phyloP scores from a whole-genome alignment of 495 filamentous ascomycete species.

The Neurospora sp. region DNA sequence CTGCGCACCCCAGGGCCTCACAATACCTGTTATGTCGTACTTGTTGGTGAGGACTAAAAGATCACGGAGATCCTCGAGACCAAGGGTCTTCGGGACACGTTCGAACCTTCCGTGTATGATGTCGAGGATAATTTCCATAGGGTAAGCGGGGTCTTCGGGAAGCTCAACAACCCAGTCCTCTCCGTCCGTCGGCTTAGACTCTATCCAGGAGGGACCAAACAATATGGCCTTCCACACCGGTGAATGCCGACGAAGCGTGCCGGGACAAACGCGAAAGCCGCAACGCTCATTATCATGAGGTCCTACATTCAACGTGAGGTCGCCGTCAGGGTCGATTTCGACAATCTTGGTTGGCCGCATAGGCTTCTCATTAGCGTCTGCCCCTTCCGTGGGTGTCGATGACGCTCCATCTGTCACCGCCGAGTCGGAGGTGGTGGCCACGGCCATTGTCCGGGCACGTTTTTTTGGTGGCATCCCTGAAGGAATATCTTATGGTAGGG shows the following conservation, averaged over 20 bases:
- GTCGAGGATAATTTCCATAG: slow-evolving; percentile 4
- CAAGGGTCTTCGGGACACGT: slow-evolving; percentile 2
- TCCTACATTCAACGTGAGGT: background rate
- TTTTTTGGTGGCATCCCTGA: background rate
- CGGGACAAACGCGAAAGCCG: slow-evolving; percentile 16
- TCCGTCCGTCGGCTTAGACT: slow-evolving; percentile 13
- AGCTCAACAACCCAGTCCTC: slow-evolving; percentile 13
- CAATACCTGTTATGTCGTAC: slow-evolving; percentile 15
- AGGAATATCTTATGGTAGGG: background rate
- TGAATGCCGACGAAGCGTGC: slow-evolving; percentile 11
- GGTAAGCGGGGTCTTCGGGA: slow-evolving; percentile 12
- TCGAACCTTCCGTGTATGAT: slow-evolving; percentile 18
- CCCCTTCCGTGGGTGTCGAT: background rate
- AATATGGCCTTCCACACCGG: slow-evolving; percentile 20
- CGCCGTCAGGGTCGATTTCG: background rate
- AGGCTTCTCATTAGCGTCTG: background rate
- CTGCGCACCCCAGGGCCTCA: slow-evolving; percentile 13
- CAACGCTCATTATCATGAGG: background rate
- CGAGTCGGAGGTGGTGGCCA: no score
- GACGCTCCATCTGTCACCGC: background rate
- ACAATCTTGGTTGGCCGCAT: background rate
- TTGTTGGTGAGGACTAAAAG: slow-evolving; percentile 19
- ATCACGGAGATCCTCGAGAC: slow-evolving; percentile 10
- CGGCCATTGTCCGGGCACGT: background rate
- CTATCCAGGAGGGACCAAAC: slow-evolving; percentile 11